Conservation (phyloP, 108 stramenopile species). For the Aureococcus anophagefferens region DNA sequence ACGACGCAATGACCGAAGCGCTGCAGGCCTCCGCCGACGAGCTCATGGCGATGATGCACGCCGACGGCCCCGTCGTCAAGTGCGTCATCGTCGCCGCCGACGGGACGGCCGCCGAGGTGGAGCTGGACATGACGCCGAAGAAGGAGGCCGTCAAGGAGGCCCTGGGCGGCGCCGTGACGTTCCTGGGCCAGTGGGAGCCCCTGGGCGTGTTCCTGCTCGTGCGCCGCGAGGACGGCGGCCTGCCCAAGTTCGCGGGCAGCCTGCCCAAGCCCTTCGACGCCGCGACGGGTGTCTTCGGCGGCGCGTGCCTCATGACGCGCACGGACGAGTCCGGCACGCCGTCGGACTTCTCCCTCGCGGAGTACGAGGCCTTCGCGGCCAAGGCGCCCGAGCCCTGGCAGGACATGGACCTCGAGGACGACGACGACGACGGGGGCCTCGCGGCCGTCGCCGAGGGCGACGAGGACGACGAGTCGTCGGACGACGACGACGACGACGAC, state of each 20-base stretch:
- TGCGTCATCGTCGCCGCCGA: constrained; percentile 3
- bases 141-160: background rate
- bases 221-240: background rate
- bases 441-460: constrained; percentile 1
- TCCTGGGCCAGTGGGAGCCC: constrained; percentile 12
- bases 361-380: constrained; percentile 2
- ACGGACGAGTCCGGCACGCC: constrained; percentile 2
- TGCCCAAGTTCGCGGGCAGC: background rate
- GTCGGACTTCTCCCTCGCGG: background rate
- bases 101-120: background rate
- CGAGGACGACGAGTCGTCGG: constrained; percentile 4
- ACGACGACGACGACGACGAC: constrained; percentile 8
- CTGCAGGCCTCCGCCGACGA: no score
- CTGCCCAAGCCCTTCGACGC: constrained; percentile 11
- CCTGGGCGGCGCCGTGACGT: constrained; percentile 13
- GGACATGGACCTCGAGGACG: background rate
- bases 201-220: constrained; percentile 5
- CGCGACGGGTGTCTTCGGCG: background rate
- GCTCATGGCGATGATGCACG: constrained; percentile 1
- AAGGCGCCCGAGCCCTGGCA: constrained; percentile 10
- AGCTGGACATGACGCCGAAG: constrained; percentile 15
- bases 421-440: background rate
- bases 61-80: background rate
- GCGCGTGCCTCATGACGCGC: constrained; percentile 3
- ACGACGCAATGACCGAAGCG: no score